Evolutionary conservation across 1,139 yeast species (phyloP), one percentile per base, ranked within the genome.

Genomic region (Geotrichum phurueaensis): DNA sequence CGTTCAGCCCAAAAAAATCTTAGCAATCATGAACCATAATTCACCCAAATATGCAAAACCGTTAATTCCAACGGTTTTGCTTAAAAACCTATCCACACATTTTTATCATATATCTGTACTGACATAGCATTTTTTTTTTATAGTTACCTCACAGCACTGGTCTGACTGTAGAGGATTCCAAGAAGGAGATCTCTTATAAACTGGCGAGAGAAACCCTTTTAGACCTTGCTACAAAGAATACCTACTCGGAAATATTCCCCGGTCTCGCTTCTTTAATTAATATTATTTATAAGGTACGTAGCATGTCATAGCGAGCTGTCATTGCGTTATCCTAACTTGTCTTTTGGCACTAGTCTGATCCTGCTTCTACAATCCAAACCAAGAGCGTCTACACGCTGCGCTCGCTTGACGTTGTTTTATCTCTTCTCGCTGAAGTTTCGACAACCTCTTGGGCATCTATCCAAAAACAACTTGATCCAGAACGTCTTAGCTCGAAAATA

Each of bases 111-210:
- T 29, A 39, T 12, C 15, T 20, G n/a, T 33, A 25, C 54, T 54
- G 51, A 54, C 58, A 49, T n/a, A 10, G 1, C 43, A n/a, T 13
- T n/a, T 39, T 4, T 33, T 9, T 33, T 33, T 18, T 33, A 2
- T 56, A 70, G 72, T 65, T 71, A 23, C 73, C 74, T n/a, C 62
- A 64, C 52, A 60, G 60, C 20, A 63, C 69, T 5, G 70, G 70
- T 29, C 60, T 64, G 31, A 63, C 67, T n/a, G 66, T 69, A 12
- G 66, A 65, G 23, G 74, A 71, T 54, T 65, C 69, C n/a, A 66
- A 68, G 22, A 62, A 65, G 13, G 68, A 68, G 45, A 57, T 59
- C 12, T 22, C 59, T 2, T 61, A 45, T 45, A 36, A 53, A n/a
- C 55, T 62, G 7, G 57, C 58, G 1, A 59, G 49, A 53, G 58